Evolutionary conservation across 306 rosid species (phyloP).

Genomic region (Malus orientalis): DNA sequence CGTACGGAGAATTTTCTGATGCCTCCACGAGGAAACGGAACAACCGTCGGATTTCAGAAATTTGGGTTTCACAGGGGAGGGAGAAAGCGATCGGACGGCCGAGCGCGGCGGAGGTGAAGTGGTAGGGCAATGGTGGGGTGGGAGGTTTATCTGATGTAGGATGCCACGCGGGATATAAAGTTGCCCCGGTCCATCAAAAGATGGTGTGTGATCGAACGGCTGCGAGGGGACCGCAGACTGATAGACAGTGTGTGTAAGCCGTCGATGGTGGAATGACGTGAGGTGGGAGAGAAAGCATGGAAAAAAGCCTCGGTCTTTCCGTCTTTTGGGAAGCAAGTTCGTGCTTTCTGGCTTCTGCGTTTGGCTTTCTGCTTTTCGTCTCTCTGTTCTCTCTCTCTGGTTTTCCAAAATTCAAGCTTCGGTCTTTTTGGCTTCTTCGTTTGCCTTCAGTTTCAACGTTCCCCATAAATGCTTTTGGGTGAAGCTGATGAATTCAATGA

Average conservation of each 20-base stretch:
- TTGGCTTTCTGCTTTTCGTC: not conserved
- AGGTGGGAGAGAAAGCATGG: not conserved
- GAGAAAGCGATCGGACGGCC: not conserved
- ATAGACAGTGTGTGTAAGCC: not conserved
- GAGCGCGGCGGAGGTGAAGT: not conserved
- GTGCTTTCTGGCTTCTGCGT: not conserved
- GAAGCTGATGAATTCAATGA: not conserved
- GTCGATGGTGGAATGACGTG: slow-evolving; percentile 21
- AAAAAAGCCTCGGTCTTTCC: slow-evolving; percentile 8
- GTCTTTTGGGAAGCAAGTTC: not conserved
- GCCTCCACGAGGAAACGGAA: not conserved
- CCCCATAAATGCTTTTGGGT: not conserved
- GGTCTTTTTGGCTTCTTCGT: not conserved
- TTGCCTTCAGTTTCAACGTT: not conserved
- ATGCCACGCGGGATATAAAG: slow-evolving; percentile 5
- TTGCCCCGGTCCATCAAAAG: not conserved
- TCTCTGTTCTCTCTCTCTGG: not conserved
- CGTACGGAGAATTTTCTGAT: not conserved
- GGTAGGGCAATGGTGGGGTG: not conserved
- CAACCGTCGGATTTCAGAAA: not conserved
- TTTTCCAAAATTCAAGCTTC: not conserved
- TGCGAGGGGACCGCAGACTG: not conserved
- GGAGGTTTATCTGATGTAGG: slow-evolving; percentile 16
- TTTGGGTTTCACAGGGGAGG: not conserved
- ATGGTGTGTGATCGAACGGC: slow-evolving; percentile 13